Evolutionary conservation across 2,329 filamentous ascomycete genomes (phyloP), one percentile per base, ranked within the genome.

Genomic region (Monilinia aucupariae): DNA sequence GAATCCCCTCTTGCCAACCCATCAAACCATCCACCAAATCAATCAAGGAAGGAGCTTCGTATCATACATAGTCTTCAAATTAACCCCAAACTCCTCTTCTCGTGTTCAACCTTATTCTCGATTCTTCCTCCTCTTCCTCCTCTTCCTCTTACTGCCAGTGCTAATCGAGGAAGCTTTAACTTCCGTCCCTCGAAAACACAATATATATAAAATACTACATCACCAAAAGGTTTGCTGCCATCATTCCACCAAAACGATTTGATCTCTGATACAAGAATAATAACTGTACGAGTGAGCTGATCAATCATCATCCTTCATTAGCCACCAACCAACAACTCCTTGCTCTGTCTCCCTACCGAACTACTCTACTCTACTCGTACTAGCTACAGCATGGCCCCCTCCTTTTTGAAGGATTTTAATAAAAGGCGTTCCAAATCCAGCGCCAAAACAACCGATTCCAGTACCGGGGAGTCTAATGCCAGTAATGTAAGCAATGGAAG

Each of bases 341-440:
- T 50, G 17, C 60, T 47, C 17, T 20, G 1, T 5, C 39, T 20
- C 6, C 6, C 45, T 49, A 47, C 45, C 50, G n/a, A n/a, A n/a
- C n/a, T n/a, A n/a, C n/a, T n/a, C n/a, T n/a, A n/a, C n/a, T n/a
- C n/a, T n/a, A n/a, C n/a, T n/a, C n/a, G n/a, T n/a, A n/a, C n/a
- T n/a, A n/a, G n/a, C n/a, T 62, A 51, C 39, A 67, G 13, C 22
- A 86, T 86, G 83, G 79, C 82, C 62, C 82, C 83, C 41, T 78
- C 87, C 50, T 90, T 96, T 73, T 81, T 94, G 71, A 90, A 85
- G 76, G 86, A 88, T 72, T 77, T 96, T 63, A 88, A 90, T 63
- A 88, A 90, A 70, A 85, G 90, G 70, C 87, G 88, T 70, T 94
- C 90, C 63, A 87, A 82, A 75, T 83, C 86, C 65, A 92, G 86